phyloP scores from a whole-genome alignment of 208 protist species.

The Crithidia acanthocephali region DNA sequence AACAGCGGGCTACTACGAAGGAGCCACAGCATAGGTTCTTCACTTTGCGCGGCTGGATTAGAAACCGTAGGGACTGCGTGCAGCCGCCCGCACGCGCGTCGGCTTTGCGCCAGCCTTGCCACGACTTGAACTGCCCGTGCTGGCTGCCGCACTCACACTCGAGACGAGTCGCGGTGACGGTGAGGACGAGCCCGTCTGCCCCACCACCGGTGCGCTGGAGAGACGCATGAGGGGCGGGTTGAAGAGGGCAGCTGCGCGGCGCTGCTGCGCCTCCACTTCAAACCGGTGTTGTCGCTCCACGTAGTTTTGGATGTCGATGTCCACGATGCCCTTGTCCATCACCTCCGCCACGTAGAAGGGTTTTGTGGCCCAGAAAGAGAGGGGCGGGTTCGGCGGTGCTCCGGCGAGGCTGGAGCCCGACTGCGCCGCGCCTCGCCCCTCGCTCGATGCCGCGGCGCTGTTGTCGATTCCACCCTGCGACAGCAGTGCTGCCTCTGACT shows the following conservation, averaged over 20 bases:
- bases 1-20: too few relatives aligned
- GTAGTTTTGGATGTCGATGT: constrained; percentile 61
- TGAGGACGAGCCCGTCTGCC: constrained; percentile 4
- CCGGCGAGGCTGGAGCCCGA: background rate
- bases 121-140: background rate
- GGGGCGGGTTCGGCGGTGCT: background rate
- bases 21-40: too few relatives aligned
- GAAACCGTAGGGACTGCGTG: constrained; percentile 6
- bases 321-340: constrained; percentile 36
- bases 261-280: constrained; percentile 29
- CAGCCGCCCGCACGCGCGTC: background rate
- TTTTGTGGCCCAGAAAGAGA: constrained; percentile 27
- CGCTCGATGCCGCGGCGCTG: background rate
- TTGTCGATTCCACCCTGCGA: background rate
- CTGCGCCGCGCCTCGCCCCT: background rate
- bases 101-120: constrained; percentile 2
- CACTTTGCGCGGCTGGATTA: background rate
- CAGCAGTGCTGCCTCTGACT: background rate
- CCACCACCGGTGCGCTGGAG: constrained; percentile 2
- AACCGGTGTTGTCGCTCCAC: constrained; percentile 59
- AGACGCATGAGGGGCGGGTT: constrained; percentile 12
- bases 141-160: background rate
- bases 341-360: constrained; percentile 40
- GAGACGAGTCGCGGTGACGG: constrained; percentile 16
- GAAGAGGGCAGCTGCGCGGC: constrained; percentile 1